A percentile compares a stretch with the other conserved stretches of the same genome.
Conservation (phyloP, 345 rosid species). For the Jatropha curcas region DNA sequence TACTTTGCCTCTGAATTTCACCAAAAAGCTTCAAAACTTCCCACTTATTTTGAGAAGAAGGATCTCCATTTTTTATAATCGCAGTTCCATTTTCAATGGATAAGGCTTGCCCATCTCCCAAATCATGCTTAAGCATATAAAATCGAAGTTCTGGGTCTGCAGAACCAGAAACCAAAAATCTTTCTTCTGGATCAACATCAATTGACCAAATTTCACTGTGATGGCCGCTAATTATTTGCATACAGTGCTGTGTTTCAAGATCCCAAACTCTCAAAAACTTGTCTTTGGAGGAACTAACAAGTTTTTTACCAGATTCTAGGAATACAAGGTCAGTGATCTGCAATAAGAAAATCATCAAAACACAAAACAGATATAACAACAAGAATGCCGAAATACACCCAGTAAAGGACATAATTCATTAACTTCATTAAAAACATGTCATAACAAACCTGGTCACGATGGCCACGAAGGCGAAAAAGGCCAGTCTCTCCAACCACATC, state of each 20-base stretch:
- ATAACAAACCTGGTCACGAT: conserved; percentile 80
- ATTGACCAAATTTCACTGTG: conserved; percentile 97
- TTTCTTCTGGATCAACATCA: conserved; percentile 81
- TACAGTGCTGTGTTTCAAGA: conserved; percentile 90
- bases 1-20: conserved; percentile 79
- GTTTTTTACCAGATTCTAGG: conserved; percentile 82
- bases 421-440: background rate
- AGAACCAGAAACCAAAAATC: conserved; percentile 81
- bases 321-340: conserved; percentile 92
- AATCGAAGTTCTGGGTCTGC: conserved; percentile 84
- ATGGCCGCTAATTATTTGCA: conserved; percentile 93
- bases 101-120: conserved; percentile 22
- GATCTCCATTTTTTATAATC: conserved; percentile 37
- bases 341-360: conserved; percentile 20
- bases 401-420: background rate
- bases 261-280: conserved; percentile 98
- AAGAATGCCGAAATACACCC: background rate
- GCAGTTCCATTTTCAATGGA: conserved; percentile 35
- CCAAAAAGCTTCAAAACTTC: conserved; percentile 69
- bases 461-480: conserved; percentile 82
- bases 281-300: conserved; percentile 90
- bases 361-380: background rate
- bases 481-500: conserved; percentile 90
- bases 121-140: conserved; percentile 59
- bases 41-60: conserved; percentile 59